phyloP scores from a whole-genome alignment of 257 asterid genomes.

The Handroanthus guayacan region DNA sequence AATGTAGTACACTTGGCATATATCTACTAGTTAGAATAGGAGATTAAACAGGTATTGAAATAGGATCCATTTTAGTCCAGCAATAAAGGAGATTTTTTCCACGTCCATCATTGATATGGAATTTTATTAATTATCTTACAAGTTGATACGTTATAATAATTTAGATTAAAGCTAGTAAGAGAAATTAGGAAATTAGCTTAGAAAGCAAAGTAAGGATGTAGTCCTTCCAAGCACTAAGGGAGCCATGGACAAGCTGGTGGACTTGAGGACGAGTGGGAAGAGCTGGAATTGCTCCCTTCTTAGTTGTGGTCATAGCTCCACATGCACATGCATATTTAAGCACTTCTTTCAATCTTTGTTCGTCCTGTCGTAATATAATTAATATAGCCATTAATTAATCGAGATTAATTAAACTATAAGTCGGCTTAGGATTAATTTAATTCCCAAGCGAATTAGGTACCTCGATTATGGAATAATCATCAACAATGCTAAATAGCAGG shows the following conservation, averaged over 20 bases:
- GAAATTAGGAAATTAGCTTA: conserved; percentile 15
- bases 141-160: neutral
- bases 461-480: conserved; percentile 40
- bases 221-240: neutral
- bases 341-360: conserved; percentile 56
- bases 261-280: conserved; percentile 65
- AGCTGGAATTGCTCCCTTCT: conserved; percentile 69
- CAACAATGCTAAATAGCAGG: conserved; percentile 37
- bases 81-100: neutral
- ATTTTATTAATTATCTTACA: neutral
- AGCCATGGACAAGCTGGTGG: conserved; percentile 39
- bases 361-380: conserved; percentile 43
- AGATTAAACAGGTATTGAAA: no score
- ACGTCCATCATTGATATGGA: neutral
- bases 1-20: no score
- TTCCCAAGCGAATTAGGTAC: neutral
- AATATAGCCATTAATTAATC: no score
- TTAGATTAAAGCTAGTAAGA: neutral
- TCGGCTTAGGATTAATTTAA: no score
- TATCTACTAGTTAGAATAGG: no score
- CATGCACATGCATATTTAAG: conserved; percentile 64
- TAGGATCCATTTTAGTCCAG: neutral
- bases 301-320: conserved; percentile 73
- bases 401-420: no score
- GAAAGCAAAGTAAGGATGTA: neutral